These are phyloP conservation scores for Penicillium samsonianum DNA, from an alignment of 495 filamentous ascomycete genomes.

Conservation along the genomic window DNA sequence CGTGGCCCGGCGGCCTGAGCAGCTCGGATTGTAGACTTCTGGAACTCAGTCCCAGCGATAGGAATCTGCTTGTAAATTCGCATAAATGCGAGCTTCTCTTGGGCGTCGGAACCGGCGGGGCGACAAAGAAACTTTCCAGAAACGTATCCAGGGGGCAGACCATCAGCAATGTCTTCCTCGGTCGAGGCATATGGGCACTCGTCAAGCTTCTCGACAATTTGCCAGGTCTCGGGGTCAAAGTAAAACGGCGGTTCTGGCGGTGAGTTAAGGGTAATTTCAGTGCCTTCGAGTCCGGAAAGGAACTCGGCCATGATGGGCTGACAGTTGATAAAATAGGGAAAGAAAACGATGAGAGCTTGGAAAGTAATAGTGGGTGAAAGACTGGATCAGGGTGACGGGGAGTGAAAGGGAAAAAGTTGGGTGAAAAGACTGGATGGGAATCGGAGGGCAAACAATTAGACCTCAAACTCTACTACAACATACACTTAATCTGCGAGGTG, in stretches of 20 bases:
- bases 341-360: neutral
- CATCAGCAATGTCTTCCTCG: neutral
- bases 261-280: neutral
- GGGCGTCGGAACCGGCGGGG: neutral
- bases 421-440: too few relatives aligned
- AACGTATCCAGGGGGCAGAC: neutral
- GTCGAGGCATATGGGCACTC: neutral
- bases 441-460: too few relatives aligned
- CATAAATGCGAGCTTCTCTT: neutral
- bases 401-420: too few relatives aligned
- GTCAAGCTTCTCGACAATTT: neutral
- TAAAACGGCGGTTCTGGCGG: neutral
- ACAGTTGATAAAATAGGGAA: neutral
- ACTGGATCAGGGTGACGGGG: too few relatives aligned
- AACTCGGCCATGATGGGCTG: neutral
- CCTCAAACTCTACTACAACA: too few relatives aligned
- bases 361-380: neutral
- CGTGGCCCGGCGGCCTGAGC: neutral
- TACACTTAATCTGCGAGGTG: too few relatives aligned
- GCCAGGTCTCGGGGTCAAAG: neutral
- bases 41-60: neutral
- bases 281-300: neutral
- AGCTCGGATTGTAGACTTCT: neutral
- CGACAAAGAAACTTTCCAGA: neutral
- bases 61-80: neutral